Conservation (phyloP, 345 rosid species). For the Hibiscus trionum region DNA sequence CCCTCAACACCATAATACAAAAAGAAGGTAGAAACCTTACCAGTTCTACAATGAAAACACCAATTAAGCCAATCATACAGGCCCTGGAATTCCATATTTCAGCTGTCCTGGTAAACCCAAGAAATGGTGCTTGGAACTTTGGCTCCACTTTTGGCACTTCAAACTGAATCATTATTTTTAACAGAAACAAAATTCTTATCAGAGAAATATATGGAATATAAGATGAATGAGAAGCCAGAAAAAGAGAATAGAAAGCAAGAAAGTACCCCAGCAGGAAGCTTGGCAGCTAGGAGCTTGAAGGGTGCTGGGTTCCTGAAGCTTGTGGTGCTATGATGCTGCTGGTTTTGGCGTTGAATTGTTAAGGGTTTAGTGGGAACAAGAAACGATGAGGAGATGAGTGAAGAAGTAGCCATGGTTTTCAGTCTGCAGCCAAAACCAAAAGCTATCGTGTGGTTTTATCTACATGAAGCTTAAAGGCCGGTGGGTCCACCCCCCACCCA, state of each 20-base stretch:
- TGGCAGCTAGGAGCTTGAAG: slow-evolving; percentile 47
- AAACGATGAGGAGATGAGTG: slow-evolving; percentile 20
- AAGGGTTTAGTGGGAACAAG: slow-evolving; percentile 18
- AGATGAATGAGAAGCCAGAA: background rate
- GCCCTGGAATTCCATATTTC: slow-evolving; percentile 93
- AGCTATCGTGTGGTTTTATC: slow-evolving; percentile 6
- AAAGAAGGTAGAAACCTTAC: slow-evolving; percentile 20
- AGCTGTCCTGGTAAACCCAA: slow-evolving; percentile 73
- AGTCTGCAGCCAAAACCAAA: background rate
- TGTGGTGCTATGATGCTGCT: slow-evolving; percentile 1
- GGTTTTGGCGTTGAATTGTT: slow-evolving; percentile 15
- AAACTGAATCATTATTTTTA: slow-evolving; percentile 27
- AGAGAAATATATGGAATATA: background rate
- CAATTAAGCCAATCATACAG: slow-evolving; percentile 81
- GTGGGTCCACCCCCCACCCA: slow-evolving; percentile 4
- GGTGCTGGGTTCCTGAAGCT: slow-evolving; percentile 18
- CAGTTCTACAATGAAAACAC: slow-evolving; percentile 60
- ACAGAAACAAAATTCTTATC: background rate
- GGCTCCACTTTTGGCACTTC: slow-evolving; percentile 70
- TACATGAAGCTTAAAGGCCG: background rate
- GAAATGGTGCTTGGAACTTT: slow-evolving; percentile 50
- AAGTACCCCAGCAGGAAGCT: slow-evolving; percentile 58
- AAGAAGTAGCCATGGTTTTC: slow-evolving; percentile 18
- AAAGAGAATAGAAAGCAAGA: background rate
- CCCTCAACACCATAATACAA: background rate